Evolutionary conservation across 257 asterid genomes (phyloP), one percentile per base, ranked within the genome.

Genomic region (Voacanga thouarsii): DNA sequence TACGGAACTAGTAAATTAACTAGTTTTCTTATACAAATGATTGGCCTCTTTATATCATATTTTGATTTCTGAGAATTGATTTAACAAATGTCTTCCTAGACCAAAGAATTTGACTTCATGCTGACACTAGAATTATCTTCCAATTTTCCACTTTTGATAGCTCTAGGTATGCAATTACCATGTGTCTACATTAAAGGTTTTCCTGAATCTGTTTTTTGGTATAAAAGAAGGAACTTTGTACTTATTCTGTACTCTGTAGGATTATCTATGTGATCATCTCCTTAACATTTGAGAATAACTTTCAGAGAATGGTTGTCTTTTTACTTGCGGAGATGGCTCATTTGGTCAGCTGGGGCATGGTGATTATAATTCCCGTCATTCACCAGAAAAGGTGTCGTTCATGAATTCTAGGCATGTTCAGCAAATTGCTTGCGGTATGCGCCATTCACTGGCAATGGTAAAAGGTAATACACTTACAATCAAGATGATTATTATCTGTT

Each of bases 321-420:
- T 90, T 87, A 95, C 98, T 50, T 93, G 97, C 76, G 99, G 99
- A 39, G 99, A 93, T 83, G 99, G 97, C 73, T 83, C 91, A 23
- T 92, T 95, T 85, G 99, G 97, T 77, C 97, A 95, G 82, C 94
- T 96, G 53, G 97, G 98, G 55, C 96, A 88, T 75, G 97, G 93
- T 55, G 93, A 90, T 82, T 84, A 80, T 75, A 65, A 74, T 73
- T 86, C 93, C 33, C 89, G 71, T 49, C 78, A 84, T 83, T 85
- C 61, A 57, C 99, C 98, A 26, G 69, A 72, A 26, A 60, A 83
- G 82, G 87, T 96, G 68, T 57, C 84, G 24, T 83, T 71, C 80
- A 90, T 96, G n/a, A 75, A 86, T 69, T 80, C 90, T 65, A 83
- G 71, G 79, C 85, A 75, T 12, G 91, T 88, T 41, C 75, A 81